Conservation (phyloP, 225 moss, liverwort and hornwort species). For the Pleurozium schreberi region DNA sequence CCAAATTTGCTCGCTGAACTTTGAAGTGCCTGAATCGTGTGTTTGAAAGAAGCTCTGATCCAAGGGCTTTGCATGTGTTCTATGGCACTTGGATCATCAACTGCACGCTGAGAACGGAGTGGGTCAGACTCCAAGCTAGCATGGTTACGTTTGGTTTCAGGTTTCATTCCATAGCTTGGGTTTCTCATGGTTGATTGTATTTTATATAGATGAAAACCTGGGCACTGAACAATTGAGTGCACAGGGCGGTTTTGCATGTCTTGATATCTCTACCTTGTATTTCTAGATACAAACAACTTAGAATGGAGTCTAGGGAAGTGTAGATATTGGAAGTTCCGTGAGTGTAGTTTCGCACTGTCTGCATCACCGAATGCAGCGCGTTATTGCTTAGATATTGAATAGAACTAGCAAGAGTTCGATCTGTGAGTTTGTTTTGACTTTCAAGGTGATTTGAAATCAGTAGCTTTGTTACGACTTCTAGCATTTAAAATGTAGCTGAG, state of each 20-base stretch:
- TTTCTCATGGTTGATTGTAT: not conserved
- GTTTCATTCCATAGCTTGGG: not conserved
- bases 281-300: constrained; percentile 2
- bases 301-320: constrained; percentile 17
- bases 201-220: not conserved
- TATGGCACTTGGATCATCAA: not conserved
- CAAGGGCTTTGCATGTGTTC: not conserved
- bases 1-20: not conserved
- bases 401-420: not conserved
- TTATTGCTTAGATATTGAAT: not conserved
- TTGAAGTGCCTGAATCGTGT: not conserved
- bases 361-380: not conserved
- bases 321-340: constrained; percentile 12
- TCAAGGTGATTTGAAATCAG: not conserved
- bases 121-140: not conserved
- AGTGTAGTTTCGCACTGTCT: not conserved
- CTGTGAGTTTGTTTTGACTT: not conserved
- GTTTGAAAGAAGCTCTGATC: not conserved
- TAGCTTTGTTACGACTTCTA: not conserved
- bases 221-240: not conserved
- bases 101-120: not conserved
- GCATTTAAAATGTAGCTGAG: not conserved
- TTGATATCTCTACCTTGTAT: not conserved
- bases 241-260: not conserved
- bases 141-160: not conserved